phyloP scores from a whole-genome alignment of 768 basidiomycete species.

The Hygrophorus pudorinus region DNA sequence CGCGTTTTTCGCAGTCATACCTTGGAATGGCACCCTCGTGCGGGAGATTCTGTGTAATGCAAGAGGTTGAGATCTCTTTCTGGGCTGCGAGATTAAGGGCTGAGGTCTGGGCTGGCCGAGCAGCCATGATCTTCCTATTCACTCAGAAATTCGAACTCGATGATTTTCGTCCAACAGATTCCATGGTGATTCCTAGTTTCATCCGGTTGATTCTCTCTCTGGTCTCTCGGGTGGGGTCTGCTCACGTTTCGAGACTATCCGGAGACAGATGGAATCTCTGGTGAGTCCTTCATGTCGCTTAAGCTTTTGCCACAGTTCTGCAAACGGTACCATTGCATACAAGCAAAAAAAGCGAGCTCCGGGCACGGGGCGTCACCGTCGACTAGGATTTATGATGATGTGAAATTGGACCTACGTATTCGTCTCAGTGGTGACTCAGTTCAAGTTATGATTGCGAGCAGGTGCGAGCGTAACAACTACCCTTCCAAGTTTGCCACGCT shows the following conservation, averaged over 20 bases:
- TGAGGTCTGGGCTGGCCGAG: too few species aligned
- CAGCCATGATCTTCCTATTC: too few species aligned
- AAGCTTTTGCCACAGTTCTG: conserved; percentile 3
- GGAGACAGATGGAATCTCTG: conserved; percentile 65
- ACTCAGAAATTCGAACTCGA: too few species aligned
- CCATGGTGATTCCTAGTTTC: conserved; percentile 79
- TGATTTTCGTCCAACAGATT: conserved; percentile 30
- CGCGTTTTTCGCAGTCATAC: conserved; percentile 41
- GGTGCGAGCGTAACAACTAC: too few species aligned
- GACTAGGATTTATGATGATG: conserved; percentile 26
- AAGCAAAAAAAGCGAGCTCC: conserved; percentile 58
- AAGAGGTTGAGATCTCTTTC: too few species aligned
- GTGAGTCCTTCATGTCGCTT: conserved; percentile 29
- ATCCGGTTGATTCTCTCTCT: conserved; percentile 72
- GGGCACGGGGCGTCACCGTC: conserved; percentile 49
- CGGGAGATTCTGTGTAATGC: conserved; percentile 34
- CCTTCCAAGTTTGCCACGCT: too few species aligned
- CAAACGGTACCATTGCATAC: neutral
- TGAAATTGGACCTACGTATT: too few species aligned
- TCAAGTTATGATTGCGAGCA: too few species aligned
- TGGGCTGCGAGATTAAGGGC: neutral
- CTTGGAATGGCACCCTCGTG: conserved; percentile 34
- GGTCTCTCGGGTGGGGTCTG: conserved; percentile 68
- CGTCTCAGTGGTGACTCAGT: too few species aligned
- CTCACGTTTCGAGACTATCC: conserved; percentile 69